Base-by-base conservation (phyloP, 306 rosid species). In the Casuarina cunninghamiana region DNA sequence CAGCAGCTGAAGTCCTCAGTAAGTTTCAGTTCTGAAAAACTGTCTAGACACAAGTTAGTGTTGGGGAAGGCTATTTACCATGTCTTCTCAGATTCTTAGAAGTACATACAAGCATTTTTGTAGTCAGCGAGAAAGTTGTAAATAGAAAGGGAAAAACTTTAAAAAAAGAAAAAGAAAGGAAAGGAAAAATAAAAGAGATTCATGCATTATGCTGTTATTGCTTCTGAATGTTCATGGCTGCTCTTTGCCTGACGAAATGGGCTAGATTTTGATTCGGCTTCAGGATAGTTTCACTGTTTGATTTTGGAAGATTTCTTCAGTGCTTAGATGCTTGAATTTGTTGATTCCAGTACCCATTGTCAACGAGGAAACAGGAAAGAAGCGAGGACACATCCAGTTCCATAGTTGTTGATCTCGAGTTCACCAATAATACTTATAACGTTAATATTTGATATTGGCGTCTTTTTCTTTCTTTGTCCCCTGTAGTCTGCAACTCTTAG, bases 1-100 rank as follows among this genome's bases (percentile, higher is more conserved):
- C 93, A 55, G 91, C 98, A 21, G 79, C n/a, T 77, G 93, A 91
- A 21, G 97, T 91, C 78, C 90, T 95, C 13, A 80, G 98, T 95
- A 85, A 89, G 98, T 92, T 54, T 71, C 68, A 9, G 21, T 10
- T 69, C 21, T 2, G 26, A 6, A 61, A 48, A 21, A 46, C 16
- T 58, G 50, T 12, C 46, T 39, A 66, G 32, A 42, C 50, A n/a
- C n/a, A 3, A 3, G 17, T 17, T 70, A 48, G 76, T 57, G 74
- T 77, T 63, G 49, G 67, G 74, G 74, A 67, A 57, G 26, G 16
- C 12, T 60, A 72, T 57, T 72, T 61, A 5, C 17, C 41, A 7
- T 61, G 63, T 51, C 44, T n/a, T 19, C 10, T 11, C 69, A 37
- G 12, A 5, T 62, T 61, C 43, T 13, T 26, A 26, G 32, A 26